These are phyloP conservation scores for Strobilomyces echinocephalus DNA, from an alignment of 768 basidiomycete genomes.

Conservation along the genomic window DNA sequence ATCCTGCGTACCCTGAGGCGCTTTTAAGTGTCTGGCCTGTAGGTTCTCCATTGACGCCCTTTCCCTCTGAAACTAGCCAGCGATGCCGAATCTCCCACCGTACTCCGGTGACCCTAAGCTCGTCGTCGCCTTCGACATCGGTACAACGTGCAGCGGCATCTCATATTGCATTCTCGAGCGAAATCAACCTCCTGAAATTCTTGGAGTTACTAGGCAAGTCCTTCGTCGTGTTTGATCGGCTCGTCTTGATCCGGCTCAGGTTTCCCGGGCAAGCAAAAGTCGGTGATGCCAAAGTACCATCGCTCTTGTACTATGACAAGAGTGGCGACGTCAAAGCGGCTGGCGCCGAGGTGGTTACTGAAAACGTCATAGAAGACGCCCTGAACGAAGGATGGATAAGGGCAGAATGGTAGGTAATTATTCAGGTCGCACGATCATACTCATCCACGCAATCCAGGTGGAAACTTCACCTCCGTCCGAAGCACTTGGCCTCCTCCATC, in stretches of 20 bases:
- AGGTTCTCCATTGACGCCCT: not conserved
- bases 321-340: not conserved
- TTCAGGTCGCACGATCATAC: no score
- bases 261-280: conserved; percentile 13
- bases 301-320: not conserved
- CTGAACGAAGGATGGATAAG: not conserved
- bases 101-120: conserved; percentile 25
- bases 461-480: no score
- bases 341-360: not conserved
- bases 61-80: not conserved
- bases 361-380: not conserved
- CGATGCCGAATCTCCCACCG: not conserved
- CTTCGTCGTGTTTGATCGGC: not conserved
- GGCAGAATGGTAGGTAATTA: no score
- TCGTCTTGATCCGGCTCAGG: conserved; percentile 21
- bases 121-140: conserved; percentile 44
- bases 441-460: no score
- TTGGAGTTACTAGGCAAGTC: conserved; percentile 8
- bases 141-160: conserved; percentile 44
- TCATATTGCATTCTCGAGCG: conserved; percentile 29
- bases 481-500: no score
- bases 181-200: conserved; percentile 11
- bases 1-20: not conserved
- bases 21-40: not conserved
- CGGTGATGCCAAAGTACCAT: not conserved